Base-by-base conservation (phyloP, 2,329 filamentous ascomycete genomes). In the Colletotrichum scovillei region DNA sequence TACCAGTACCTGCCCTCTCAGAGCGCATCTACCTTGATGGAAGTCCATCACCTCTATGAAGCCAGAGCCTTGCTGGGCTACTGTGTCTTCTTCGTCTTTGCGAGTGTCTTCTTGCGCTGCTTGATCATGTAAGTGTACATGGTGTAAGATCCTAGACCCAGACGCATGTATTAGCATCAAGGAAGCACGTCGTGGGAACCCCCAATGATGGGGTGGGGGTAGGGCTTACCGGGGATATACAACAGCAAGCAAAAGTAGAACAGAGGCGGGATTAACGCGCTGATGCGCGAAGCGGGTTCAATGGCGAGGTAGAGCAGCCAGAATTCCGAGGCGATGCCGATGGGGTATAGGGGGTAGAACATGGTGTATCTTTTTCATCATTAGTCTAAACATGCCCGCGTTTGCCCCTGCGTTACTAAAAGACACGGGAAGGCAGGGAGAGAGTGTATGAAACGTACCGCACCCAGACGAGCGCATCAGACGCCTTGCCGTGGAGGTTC, bases 91-190 rank as follows among this genome's bases (percentile, higher is more conserved):
- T 14, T 14, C 38, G 7, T 46, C 60, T 88, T 89, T 60, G 90
- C 89, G 85, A 95, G 86, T 59, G 95, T 90, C 89, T 95, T 97
- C 77, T 90, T 88, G 77, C 96, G 89, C 88, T 98, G 97, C 75
- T 88, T 88, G 87, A 98, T 94, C 97, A 99, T 98, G 84, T 98
- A 94, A 22, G 94, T 94, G 81, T 96, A 98, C 72, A 98, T 85
- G 68, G 97, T 89, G 79, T 97, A 97, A 5, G 94, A 79, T 9
- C 69, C 64, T 73, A 42, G 14, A 8, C n/a, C 19, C 5, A 38
- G 28, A 1, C 12, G 22, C 0, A 6, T 4, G 22, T 1, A 26
- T 70, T 24, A 69, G 67, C 46, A 49, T 11, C 28, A 5, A 52
- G 14, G 19, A 30, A 32, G 8, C 8, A 22, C 9, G 38, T 16